Conservation (phyloP, 768 basidiomycete species). For the Mycena maculata region DNA sequence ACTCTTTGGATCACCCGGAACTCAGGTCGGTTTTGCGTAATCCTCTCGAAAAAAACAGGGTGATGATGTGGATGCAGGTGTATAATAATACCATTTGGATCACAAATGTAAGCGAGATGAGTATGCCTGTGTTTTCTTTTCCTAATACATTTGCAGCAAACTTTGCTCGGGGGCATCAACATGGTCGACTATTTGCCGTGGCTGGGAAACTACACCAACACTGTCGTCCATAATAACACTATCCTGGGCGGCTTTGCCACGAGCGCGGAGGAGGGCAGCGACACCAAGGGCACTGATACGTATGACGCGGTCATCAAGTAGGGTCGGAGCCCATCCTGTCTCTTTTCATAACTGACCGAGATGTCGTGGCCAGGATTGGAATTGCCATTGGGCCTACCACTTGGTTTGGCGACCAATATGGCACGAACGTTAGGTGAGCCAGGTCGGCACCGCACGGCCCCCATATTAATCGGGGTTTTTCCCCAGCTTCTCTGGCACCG, state of each 20-base stretch:
- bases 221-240: constrained; percentile 73
- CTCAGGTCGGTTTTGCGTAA: constrained; percentile 41
- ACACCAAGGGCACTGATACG: constrained; percentile 65
- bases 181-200: constrained; percentile 80
- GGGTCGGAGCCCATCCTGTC: constrained; percentile 41
- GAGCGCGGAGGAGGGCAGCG: constrained; percentile 49
- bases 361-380: constrained; percentile 82
- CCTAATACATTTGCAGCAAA: constrained; percentile 56
- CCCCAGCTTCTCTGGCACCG: constrained; percentile 59
- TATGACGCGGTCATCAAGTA: constrained; percentile 79
- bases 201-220: constrained; percentile 71
- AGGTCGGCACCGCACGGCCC: too few relatives aligned
- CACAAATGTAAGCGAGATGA: constrained; percentile 64
- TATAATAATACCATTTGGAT: constrained; percentile 85
- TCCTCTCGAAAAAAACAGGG: too few relatives aligned
- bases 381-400: constrained; percentile 82
- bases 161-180: constrained; percentile 81
- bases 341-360: not conserved
- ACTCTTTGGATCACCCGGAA: constrained; percentile 80
- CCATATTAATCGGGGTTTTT: too few relatives aligned
- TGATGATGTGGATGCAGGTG: constrained; percentile 42
- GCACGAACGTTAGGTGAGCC: constrained; percentile 51
- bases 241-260: constrained; percentile 79
- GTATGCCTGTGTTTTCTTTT: not conserved
- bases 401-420: constrained; percentile 75